Base-by-base conservation (phyloP, 179 eudicot genomes). In the Silene noctiflora region DNA sequence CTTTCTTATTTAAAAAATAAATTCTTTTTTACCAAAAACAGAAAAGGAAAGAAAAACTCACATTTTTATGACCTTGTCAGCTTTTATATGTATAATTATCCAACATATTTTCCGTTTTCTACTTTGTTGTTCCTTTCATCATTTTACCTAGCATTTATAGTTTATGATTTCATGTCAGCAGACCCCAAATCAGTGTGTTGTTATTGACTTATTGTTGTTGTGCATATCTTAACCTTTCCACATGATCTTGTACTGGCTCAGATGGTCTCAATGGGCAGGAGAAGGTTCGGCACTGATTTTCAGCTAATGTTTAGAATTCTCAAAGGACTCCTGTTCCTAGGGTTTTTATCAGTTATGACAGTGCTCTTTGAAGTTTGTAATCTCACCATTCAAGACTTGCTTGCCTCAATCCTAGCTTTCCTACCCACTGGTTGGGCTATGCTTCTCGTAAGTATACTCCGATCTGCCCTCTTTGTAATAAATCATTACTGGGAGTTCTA, bases 291-390 rank as follows among this genome's bases (percentile, higher is more conserved):
- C n/a, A 92, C 97, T 24, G 98, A 94, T 78, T 94, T 94, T 75
- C 97, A 94, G 93, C 96, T 94, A 10, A 94, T 92, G 97, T 94
- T 94, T 81, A 83, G 98, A 84, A 88, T 94, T 77, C 88, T 94
- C 51, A 94, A 94, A 84, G 96, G 91, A 33, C 97, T 92, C 76
- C 83, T 94, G 77, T 89, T 90, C 83, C 89, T 94, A 13, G 96
- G 98, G 27, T 90, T 91, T 75, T 72, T 94, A 62, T 88, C 97
- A 12, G 93, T 92, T 31, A 88, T 91, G 91, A 89, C 94, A 14
- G 91, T 94, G 39, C 80, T 92, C 78, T 92, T 90, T 80, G 93
- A 85, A 48, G 90, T 92, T 11, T 86, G 88, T 55, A 83, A 80
- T 70, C 96, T 94, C 75, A 84, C 92, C 42, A 60, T 92, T 59